Conservation (phyloP, 306 rosid genomes). For the Begonia loranthoides region DNA sequence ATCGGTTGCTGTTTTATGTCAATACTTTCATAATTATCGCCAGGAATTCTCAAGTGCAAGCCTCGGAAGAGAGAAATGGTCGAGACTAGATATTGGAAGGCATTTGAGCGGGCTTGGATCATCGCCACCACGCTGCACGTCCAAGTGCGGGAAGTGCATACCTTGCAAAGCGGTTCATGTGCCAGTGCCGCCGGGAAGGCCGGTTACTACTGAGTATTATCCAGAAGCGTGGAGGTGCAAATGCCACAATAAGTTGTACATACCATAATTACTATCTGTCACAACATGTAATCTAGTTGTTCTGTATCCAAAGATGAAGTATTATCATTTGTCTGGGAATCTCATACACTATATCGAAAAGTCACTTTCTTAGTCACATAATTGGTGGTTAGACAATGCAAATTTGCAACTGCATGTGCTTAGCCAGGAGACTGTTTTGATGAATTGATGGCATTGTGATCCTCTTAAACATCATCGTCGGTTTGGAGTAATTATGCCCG, state of each 20-base stretch:
- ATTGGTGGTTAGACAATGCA: too few species aligned
- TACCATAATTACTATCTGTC: constrained; percentile 42
- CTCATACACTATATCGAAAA: not conserved
- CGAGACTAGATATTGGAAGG: constrained; percentile 22
- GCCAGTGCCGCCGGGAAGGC: constrained; percentile 83
- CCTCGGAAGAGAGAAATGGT: constrained; percentile 6
- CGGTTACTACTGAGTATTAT: constrained; percentile 75
- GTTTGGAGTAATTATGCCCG: too few species aligned
- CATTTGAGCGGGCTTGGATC: constrained; percentile 58
- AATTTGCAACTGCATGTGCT: too few species aligned
- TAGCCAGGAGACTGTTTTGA: too few species aligned
- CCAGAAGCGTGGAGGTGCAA: constrained; percentile 98
- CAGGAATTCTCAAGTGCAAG: not conserved
- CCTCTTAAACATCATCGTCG: too few species aligned
- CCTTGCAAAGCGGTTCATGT: constrained; percentile 85
- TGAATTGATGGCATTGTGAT: too few species aligned
- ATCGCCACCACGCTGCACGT: constrained; percentile 60
- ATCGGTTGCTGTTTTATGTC: not conserved
- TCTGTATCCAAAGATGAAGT: not conserved
- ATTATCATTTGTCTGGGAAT: not conserved
- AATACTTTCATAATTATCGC: not conserved
- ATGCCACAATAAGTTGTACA: constrained; percentile 79
- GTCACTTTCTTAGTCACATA: too few species aligned
- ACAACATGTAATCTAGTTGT: not conserved
- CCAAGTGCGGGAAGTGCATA: constrained; percentile 66